phyloP scores from a whole-genome alignment of 306 rosid species.

The Acacia melanoxylon region DNA sequence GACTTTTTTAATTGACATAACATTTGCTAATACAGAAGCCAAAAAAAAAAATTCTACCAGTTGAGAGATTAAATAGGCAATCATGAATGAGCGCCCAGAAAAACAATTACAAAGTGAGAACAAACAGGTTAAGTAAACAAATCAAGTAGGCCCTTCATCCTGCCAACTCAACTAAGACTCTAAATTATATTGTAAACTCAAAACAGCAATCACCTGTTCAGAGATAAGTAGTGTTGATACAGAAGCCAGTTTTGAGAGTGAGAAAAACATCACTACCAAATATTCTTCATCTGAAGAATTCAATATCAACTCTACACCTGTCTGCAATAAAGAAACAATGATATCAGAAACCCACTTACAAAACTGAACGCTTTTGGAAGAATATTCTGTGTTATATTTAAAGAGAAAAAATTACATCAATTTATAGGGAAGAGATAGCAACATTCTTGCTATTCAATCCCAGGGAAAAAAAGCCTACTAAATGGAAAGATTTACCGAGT shows the following conservation, averaged over 20 bases:
- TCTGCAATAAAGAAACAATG: constrained; percentile 45
- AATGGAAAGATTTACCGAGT: background rate
- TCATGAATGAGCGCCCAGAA: background rate
- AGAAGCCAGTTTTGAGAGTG: constrained; percentile 73
- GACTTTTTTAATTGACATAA: constrained; percentile 4
- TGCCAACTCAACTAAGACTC: constrained; percentile 4
- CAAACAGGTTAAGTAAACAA: background rate
- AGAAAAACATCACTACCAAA: constrained; percentile 60
- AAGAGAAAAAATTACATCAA: background rate
- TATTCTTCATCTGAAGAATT: constrained; percentile 54
- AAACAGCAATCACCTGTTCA: constrained; percentile 55
- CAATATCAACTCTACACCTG: constrained; percentile 54
- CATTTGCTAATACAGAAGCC: background rate
- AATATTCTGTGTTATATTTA: background rate
- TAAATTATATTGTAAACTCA: constrained; percentile 5
- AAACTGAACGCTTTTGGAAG: background rate
- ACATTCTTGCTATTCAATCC: background rate
- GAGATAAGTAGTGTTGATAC: constrained; percentile 46
- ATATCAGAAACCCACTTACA: constrained; percentile 8
- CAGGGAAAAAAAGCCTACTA: background rate
- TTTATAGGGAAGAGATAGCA: background rate
- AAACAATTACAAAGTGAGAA: constrained; percentile 1
- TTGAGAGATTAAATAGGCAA: background rate
- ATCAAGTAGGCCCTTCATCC: constrained; percentile 14
- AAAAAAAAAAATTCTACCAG: background rate